Evolutionary conservation across 176 grass and related monocot genomes (phyloP).

Genomic region (Puccinellia tenuiflora): DNA sequence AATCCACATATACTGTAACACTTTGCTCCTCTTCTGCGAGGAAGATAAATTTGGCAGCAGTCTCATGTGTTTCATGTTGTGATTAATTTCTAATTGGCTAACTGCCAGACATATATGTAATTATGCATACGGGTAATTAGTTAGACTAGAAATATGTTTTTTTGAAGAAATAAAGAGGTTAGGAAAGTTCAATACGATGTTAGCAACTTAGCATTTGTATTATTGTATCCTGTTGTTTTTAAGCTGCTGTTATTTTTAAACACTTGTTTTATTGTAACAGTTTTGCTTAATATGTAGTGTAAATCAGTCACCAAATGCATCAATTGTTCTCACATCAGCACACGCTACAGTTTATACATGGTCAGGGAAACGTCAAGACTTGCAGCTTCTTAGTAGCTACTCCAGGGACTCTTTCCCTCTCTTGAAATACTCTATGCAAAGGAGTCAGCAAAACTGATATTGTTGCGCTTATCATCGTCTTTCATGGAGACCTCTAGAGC

Average conservation of each 20-base stretch:
- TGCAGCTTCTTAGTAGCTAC: slow-evolving; percentile 13
- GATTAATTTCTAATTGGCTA: slow-evolving; percentile 1
- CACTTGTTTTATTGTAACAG: neutral
- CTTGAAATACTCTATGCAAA: slow-evolving; percentile 21
- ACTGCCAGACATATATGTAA: neutral
- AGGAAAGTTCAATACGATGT: neutral
- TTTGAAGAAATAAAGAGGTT: slow-evolving; percentile 3
- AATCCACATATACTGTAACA: too few relatives aligned
- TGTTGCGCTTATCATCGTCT: slow-evolving; percentile 3
- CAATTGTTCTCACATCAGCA: neutral
- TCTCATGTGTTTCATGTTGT: slow-evolving; percentile 31
- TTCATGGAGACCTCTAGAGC: slow-evolving; percentile 47
- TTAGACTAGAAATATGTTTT: slow-evolving; percentile 10
- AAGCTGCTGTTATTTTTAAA: neutral
- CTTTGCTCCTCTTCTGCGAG: neutral
- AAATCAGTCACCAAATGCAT: neutral
- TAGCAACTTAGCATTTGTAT: neutral
- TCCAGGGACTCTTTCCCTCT: neutral
- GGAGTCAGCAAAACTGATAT: slow-evolving; percentile 26
- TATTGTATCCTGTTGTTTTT: neutral
- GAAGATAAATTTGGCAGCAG: slow-evolving; percentile 1
- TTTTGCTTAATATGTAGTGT: slow-evolving; percentile 1
- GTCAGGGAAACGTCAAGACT: slow-evolving; percentile 7
- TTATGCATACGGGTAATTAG: slow-evolving; percentile 15
- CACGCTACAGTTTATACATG: slow-evolving; percentile 20